These are phyloP conservation scores for Blakeslea trispora DNA, from an alignment of 371 early-diverging fungal species.

Conservation along the genomic window DNA sequence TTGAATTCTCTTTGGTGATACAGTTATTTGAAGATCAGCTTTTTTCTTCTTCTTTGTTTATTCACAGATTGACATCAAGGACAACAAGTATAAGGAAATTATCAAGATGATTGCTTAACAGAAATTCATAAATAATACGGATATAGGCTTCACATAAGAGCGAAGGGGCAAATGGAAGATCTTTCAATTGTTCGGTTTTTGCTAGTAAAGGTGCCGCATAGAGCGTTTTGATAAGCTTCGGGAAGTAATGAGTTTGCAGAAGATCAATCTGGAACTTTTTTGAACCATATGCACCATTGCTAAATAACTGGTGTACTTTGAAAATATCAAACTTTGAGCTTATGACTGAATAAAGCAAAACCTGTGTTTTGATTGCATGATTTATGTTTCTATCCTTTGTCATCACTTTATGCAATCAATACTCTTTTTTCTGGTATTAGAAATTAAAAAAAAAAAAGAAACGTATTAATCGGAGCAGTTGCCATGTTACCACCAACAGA, in stretches of 20 bases:
- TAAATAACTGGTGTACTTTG: slow-evolving; percentile 13
- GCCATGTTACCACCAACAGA: slow-evolving; percentile 38
- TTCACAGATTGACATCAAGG: slow-evolving; percentile 8
- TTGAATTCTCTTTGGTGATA: no score
- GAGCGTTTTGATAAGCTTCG: slow-evolving; percentile 4
- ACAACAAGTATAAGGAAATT: slow-evolving; percentile 14
- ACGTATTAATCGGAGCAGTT: slow-evolving; percentile 19
- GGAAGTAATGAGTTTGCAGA: slow-evolving; percentile 11
- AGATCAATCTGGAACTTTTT: slow-evolving; percentile 2
- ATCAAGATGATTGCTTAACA: slow-evolving; percentile 15
- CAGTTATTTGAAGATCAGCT: no score
- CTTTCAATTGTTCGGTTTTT: slow-evolving; percentile 18
- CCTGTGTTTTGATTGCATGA: slow-evolving; percentile 15
- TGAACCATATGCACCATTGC: slow-evolving; percentile 15
- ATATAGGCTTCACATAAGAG: slow-evolving; percentile 26
- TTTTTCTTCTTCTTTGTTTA: not conserved
- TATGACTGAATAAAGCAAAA: slow-evolving; percentile 23
- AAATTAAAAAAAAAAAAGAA: not conserved
- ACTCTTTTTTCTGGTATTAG: no score
- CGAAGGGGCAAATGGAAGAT: slow-evolving; percentile 22
- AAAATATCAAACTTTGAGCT: slow-evolving; percentile 4
- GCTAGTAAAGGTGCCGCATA: slow-evolving; percentile 17
- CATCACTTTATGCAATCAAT: slow-evolving; percentile 16
- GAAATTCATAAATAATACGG: slow-evolving; percentile 24
- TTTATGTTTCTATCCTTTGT: slow-evolving; percentile 21